phyloP scores from a whole-genome alignment of 345 rosid genomes.

The Citrus trifoliata region DNA sequence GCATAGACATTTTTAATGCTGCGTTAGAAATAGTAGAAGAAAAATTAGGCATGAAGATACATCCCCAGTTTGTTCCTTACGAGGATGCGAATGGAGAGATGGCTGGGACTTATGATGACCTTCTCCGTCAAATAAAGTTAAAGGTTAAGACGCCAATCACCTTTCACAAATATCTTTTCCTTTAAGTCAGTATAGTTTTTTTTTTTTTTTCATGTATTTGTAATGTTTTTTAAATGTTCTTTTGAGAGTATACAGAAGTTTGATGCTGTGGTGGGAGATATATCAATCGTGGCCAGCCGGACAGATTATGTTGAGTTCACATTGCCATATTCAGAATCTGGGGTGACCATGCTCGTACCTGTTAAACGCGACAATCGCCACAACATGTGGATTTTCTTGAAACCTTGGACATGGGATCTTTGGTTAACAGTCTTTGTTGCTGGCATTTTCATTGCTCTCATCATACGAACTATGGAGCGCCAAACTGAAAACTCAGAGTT shows the following conservation, averaged over 20 bases:
- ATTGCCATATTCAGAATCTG: constrained; percentile 34
- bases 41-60: constrained; percentile 10
- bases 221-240: too few relatives aligned
- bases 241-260: neutral
- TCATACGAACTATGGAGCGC: constrained; percentile 38
- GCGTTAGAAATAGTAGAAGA: constrained; percentile 18
- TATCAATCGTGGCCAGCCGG: constrained; percentile 19
- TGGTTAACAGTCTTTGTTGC: constrained; percentile 31
- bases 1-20: constrained; percentile 37
- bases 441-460: constrained; percentile 26
- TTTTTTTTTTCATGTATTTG: too few relatives aligned
- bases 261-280: constrained; percentile 32
- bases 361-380: neutral
- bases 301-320: constrained; percentile 32
- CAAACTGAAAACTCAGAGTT: constrained; percentile 24
- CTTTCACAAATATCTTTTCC: neutral
- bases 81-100: constrained; percentile 1
- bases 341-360: constrained; percentile 35
- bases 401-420: constrained; percentile 37
- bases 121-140: constrained; percentile 13
- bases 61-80: constrained; percentile 17
- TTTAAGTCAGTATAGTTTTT: neutral
- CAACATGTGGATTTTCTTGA: constrained; percentile 39
- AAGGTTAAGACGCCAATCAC: constrained; percentile 11
- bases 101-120: constrained; percentile 22